Conservation (phyloP, 2,329 filamentous ascomycete genomes). For the Neofusicoccum sp. region DNA sequence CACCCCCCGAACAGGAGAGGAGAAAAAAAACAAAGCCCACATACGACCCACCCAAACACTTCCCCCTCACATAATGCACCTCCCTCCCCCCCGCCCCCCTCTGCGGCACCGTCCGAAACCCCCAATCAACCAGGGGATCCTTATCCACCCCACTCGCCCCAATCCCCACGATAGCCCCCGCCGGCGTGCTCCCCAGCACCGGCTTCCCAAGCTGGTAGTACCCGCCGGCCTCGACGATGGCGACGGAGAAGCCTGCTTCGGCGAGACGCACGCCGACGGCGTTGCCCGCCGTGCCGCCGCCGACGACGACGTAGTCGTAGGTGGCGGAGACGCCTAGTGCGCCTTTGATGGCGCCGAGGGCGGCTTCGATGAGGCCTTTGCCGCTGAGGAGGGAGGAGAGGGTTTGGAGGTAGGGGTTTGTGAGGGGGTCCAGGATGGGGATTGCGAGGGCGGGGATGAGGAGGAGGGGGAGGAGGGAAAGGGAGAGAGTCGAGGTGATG, state of each 20-base stretch:
- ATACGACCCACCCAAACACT: slow-evolving; percentile 21
- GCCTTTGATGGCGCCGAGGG: neutral
- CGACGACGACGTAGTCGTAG: slow-evolving; percentile 22
- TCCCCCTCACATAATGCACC: slow-evolving; percentile 33
- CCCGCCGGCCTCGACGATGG: slow-evolving; percentile 37
- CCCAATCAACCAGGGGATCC: slow-evolving; percentile 35
- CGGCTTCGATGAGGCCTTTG: slow-evolving; percentile 8
- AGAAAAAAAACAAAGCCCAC: slow-evolving; percentile 34
- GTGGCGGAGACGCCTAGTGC: neutral
- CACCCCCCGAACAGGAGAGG: slow-evolving; percentile 29
- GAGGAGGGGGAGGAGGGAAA: too few species aligned
- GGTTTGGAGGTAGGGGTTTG: neutral
- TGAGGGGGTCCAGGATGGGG: neutral
- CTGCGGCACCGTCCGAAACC: slow-evolving; percentile 29
- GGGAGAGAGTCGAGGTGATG: too few species aligned
- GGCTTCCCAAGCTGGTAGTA: slow-evolving; percentile 33
- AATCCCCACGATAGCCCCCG: slow-evolving; percentile 29
- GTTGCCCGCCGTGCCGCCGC: slow-evolving; percentile 28
- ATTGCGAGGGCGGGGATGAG: too few species aligned
- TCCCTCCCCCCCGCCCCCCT: slow-evolving; percentile 15
- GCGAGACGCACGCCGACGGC: slow-evolving; percentile 29
- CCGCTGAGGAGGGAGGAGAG: slow-evolving; percentile 23
- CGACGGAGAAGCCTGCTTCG: slow-evolving; percentile 28
- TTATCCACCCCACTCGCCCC: slow-evolving; percentile 27
- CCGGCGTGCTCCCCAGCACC: slow-evolving; percentile 29